Evolutionary conservation across 139 green algal species (phyloP).

Genomic region (Chlamydomonas asymmetrica): DNA sequence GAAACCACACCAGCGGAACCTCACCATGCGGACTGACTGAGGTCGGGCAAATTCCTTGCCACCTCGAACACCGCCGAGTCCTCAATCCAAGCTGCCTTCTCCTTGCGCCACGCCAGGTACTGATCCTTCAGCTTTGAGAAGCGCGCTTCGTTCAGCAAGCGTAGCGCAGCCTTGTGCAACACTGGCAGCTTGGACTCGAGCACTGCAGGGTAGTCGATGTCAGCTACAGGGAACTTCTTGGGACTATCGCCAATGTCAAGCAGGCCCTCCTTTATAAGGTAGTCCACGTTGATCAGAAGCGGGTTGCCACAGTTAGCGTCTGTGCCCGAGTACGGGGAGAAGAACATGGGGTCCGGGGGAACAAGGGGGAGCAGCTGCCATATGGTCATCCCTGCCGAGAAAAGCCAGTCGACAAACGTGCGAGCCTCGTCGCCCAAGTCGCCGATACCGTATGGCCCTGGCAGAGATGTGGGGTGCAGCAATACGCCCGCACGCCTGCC

Average conservation of each 20-base stretch:
- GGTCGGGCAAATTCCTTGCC: constrained; percentile 43
- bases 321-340: constrained; percentile 90
- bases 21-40: constrained; percentile 82
- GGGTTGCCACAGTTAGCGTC: constrained; percentile 94
- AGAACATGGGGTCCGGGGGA: constrained; percentile 89
- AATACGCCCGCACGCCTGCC: constrained; percentile 80
- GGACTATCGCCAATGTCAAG: constrained; percentile 68
- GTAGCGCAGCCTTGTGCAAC: constrained; percentile 68
- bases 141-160: constrained; percentile 51
- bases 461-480: constrained; percentile 93
- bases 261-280: constrained; percentile 83
- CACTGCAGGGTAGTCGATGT: constrained; percentile 37
- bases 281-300: constrained; percentile 87
- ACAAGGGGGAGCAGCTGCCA: constrained; percentile 93
- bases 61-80: constrained; percentile 89
- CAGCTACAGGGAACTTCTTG: constrained; percentile 23
- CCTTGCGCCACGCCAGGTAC: constrained; percentile 22
- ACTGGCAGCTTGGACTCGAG: constrained; percentile 67
- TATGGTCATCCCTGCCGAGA: constrained; percentile 30
- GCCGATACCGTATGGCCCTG: constrained; percentile 84
- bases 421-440: constrained; percentile 82
- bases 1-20: no score
- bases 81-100: constrained; percentile 82
- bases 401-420: constrained; percentile 92
- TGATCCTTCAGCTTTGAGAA: constrained; percentile 31